Base-by-base conservation (phyloP, 495 filamentous ascomycete species). In the Penicillium canescens region DNA sequence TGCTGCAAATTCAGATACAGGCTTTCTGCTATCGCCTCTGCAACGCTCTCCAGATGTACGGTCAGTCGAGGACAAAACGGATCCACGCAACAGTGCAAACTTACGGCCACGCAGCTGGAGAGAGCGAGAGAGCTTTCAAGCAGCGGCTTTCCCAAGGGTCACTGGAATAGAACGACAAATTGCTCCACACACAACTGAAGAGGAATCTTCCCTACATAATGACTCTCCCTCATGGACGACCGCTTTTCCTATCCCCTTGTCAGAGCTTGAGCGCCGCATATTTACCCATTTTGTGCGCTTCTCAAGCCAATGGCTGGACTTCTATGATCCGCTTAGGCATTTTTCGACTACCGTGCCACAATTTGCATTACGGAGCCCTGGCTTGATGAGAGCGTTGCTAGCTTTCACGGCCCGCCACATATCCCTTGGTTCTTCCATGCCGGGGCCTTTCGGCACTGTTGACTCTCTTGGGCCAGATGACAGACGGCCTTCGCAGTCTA, bases 91-190 rank as follows among this genome's bases (percentile, higher is more conserved):
- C 14, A 63, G 56, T 34, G 47, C 51, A 9, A 59, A 57, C 13
- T 26, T 64, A 2, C 57, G 34, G 36, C 67, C 67, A 3, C 59
- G 59, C 10, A 61, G 50, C 3, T 42, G 45, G 8, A 44, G 63
- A 33, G 57, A 69, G 23, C 54, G 49, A 13, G 52, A 69, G 37
- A 69, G 67, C 49, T 69, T 67, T 33, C 47, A 65, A 35, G 67
- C 67, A 14, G 67, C 67, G 0, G 54, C 67, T 8, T 69, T 69
- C 31, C 45, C 40, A 16, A 36, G 46, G 8, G 50, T 47, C 14
- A n/a, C 45, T 37, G 33, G 45, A 37, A 47, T 37, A 0, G 33
- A 47, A n/a, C 33, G 28, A 35, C 45, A 37, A 12, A 47, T 12
- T 42, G 39, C 50, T 59, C 4, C 53, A 53, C 2, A 40, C 53